These are phyloP conservation scores for Omphalea diandra DNA, from an alignment of 441 rosid genomes.

Conservation along the genomic window DNA sequence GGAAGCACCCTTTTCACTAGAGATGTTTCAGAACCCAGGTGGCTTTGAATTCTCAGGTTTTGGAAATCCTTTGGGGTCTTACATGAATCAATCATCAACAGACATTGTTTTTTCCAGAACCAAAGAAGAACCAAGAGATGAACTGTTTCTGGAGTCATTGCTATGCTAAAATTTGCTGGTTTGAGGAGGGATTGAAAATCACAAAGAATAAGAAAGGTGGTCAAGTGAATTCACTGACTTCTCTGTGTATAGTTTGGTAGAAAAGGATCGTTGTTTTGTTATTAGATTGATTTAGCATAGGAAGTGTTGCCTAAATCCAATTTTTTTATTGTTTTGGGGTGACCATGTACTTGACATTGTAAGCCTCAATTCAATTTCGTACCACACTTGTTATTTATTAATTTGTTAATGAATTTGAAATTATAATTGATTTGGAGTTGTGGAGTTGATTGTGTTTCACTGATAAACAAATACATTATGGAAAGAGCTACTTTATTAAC, in stretches of 20 bases:
- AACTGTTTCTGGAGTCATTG: slow-evolving; percentile 49
- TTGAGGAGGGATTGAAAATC: not conserved
- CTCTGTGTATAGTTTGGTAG: slow-evolving; percentile 30
- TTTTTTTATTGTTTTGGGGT: slow-evolving; percentile 32
- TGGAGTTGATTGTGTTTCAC: too few relatives aligned
- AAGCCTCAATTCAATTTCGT: slow-evolving; percentile 25
- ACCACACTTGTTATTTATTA: slow-evolving; percentile 7
- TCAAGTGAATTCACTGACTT: slow-evolving; percentile 29
- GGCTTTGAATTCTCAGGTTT: slow-evolving; percentile 41
- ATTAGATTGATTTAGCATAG: slow-evolving; percentile 4
- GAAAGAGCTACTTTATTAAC: too few relatives aligned
- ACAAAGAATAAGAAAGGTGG: slow-evolving; percentile 3
- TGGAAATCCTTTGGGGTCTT: slow-evolving; percentile 40
- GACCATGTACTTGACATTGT: not conserved
- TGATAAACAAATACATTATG: too few relatives aligned
- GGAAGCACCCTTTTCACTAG: slow-evolving; percentile 39
- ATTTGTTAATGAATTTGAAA: not conserved
- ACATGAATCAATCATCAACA: slow-evolving; percentile 34
- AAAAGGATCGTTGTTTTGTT: slow-evolving; percentile 5
- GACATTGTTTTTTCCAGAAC: slow-evolving; percentile 34
- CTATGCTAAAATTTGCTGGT: slow-evolving; percentile 30
- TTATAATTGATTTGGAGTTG: not conserved
- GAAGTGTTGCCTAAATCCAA: not conserved
- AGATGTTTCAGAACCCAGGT: slow-evolving; percentile 46
- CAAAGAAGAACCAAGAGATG: slow-evolving; percentile 66